Evolutionary conservation across 2,329 filamentous ascomycete genomes (phyloP).

Genomic region (Fonsecaea pedrosoi): DNA sequence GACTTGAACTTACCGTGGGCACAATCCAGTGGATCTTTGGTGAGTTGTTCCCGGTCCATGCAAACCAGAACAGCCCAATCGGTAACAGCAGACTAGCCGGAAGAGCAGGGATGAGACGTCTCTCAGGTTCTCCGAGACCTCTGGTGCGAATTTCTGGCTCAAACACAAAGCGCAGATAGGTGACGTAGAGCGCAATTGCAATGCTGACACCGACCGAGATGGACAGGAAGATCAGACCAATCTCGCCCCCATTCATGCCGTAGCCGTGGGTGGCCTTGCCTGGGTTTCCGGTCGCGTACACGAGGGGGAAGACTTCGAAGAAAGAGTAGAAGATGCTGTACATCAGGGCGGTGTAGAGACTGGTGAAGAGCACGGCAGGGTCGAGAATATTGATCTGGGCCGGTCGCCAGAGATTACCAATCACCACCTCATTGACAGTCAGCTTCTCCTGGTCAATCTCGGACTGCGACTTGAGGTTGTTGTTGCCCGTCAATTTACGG

Average conservation of each 20-base stretch:
- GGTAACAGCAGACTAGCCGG: conserved; percentile 59
- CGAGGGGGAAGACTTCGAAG: conserved; percentile 71
- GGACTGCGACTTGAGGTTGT: conserved; percentile 64
- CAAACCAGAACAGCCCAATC: conserved; percentile 65
- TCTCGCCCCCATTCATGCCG: conserved; percentile 63
- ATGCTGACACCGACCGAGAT: conserved; percentile 64
- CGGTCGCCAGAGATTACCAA: conserved; percentile 67
- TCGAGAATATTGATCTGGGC: conserved; percentile 65
- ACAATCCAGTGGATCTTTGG: conserved; percentile 50
- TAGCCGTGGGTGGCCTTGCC: conserved; percentile 57
- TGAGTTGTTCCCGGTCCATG: conserved; percentile 39
- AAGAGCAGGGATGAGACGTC: conserved; percentile 59
- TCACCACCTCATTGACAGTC: conserved; percentile 51
- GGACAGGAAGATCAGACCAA: conserved; percentile 67
- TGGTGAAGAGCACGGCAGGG: conserved; percentile 67
- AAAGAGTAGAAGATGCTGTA: conserved; percentile 60
- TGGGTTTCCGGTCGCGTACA: conserved; percentile 58
- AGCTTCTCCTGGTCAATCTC: conserved; percentile 68
- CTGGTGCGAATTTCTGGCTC: conserved; percentile 53
- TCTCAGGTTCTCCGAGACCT: conserved; percentile 59
- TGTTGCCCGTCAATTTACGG: conserved; percentile 64
- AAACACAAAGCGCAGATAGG: conserved; percentile 61
- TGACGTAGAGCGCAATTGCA: conserved; percentile 57
- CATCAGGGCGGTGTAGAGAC: conserved; percentile 66
- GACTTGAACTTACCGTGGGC: conserved; percentile 35